Evolutionary conservation across 331 rosid species (phyloP).

Genomic region (Rhamnella rubrinervis): DNA sequence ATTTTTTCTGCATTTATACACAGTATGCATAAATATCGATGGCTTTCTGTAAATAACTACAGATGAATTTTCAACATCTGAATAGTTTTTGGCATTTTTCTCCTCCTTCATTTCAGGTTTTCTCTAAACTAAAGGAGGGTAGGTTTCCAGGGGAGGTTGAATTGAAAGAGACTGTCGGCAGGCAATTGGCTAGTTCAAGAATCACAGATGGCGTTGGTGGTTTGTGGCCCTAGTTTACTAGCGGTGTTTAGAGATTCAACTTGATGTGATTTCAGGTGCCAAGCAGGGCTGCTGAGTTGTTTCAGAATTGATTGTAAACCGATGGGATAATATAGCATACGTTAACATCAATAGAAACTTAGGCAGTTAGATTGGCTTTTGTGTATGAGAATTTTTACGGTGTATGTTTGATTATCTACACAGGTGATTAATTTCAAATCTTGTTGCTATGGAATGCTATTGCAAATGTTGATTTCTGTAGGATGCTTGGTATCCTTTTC

Average conservation of each 20-base stretch:
- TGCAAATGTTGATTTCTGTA: too few relatives aligned
- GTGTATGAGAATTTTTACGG: slow-evolving; percentile 11
- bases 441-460: too few relatives aligned
- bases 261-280: slow-evolving; percentile 16
- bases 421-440: too few relatives aligned
- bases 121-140: slow-evolving; percentile 68
- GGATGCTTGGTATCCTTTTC: too few relatives aligned
- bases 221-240: slow-evolving; percentile 29
- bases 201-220: slow-evolving; percentile 30
- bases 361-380: background rate
- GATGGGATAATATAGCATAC: background rate
- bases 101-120: slow-evolving; percentile 50
- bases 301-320: background rate
- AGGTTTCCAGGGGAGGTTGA: slow-evolving; percentile 89
- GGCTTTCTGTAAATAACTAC: background rate
- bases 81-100: background rate
- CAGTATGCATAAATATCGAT: background rate
- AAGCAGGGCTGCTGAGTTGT: background rate
- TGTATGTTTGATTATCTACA: background rate
- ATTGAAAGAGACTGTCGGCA: slow-evolving; percentile 52
- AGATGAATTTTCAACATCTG: background rate
- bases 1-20: too few relatives aligned
- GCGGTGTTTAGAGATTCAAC: background rate
- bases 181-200: slow-evolving; percentile 43
- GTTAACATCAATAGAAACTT: slow-evolving; percentile 20